Base-by-base conservation (phyloP, 768 basidiomycete genomes). In the Hortiboletus campestris region DNA sequence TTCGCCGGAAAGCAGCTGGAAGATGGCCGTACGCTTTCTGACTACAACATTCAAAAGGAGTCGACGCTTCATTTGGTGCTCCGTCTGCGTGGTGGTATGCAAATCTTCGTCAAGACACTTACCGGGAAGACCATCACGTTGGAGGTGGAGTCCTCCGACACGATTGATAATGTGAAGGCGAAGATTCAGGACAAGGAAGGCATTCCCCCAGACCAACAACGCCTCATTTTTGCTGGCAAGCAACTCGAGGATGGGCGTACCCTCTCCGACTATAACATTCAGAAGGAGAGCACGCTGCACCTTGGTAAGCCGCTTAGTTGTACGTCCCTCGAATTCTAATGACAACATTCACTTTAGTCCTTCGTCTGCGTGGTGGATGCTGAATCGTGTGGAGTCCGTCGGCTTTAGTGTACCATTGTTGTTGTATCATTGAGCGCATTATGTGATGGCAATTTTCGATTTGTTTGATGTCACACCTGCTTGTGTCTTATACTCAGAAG, bases 1-100 rank as follows among this genome's bases (percentile, higher is more conserved):
- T 96, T 95, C 61, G 94, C 94, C 43, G 94, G 94, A 44, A 96
- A 96, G 78, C 94, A 96, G 67, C 76, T 95, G 12, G 94, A 96
- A 70, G 94, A 97, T 53, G 94, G 94, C 4, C 88, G 94, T 46
- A 97, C 94, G 0, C 80, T 94, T 5, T 77, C 86, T 0, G 86
- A 89, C 51, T 89, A 89, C 67, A 88, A 89, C 69, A 90, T 89
- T 35, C 88, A 89, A 82, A 95, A 90, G 75, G 88, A 89, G 71
- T 85, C 84, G 0, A 89, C 87, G 0, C 83, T 88, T 35, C 87
- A 88, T 56, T 71, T 90, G n/a, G 89, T 88, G 42, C 76, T 86
- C 29, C 86, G 84, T 74, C 78, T 86, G 8, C 85, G 85, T 53
- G 84, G 86, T 55, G 81, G 80, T 45, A 86, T 87, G 85, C 86